Evolutionary conservation across 495 filamentous ascomycete genomes (phyloP).

Genomic region (Xylaria longipes): DNA sequence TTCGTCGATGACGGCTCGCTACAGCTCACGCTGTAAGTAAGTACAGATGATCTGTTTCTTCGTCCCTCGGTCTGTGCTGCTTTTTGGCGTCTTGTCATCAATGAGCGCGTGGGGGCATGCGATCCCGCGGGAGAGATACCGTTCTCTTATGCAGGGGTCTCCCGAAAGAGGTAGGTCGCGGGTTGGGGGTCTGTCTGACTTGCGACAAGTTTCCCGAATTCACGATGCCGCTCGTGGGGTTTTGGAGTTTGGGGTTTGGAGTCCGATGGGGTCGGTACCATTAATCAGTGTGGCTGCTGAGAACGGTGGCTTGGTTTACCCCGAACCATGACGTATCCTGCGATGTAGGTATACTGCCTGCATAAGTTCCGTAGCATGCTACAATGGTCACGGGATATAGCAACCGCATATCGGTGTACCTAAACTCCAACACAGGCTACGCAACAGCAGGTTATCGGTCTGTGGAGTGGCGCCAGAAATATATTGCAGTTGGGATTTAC

Average conservation of each 20-base stretch:
- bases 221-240: slow-evolving; percentile 1
- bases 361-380: background rate
- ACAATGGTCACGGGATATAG: background rate
- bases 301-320: background rate
- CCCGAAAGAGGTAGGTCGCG: slow-evolving; percentile 19
- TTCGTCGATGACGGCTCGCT: background rate
- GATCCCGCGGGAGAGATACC: background rate
- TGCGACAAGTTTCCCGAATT: slow-evolving; percentile 2
- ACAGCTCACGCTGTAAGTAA: background rate
- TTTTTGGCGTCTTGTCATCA: background rate
- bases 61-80: background rate
- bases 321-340: background rate
- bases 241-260: slow-evolving; percentile 11
- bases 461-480: too few species aligned
- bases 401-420: background rate
- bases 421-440: background rate
- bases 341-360: background rate
- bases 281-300: background rate
- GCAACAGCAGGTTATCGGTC: too few species aligned
- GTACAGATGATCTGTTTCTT: background rate
- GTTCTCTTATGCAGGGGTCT: background rate
- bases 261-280: background rate
- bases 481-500: background rate
- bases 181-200: slow-evolving; percentile 3
- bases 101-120: background rate